Conservation (phyloP, 495 filamentous ascomycete genomes). For the Aspergillus avenaceus region DNA sequence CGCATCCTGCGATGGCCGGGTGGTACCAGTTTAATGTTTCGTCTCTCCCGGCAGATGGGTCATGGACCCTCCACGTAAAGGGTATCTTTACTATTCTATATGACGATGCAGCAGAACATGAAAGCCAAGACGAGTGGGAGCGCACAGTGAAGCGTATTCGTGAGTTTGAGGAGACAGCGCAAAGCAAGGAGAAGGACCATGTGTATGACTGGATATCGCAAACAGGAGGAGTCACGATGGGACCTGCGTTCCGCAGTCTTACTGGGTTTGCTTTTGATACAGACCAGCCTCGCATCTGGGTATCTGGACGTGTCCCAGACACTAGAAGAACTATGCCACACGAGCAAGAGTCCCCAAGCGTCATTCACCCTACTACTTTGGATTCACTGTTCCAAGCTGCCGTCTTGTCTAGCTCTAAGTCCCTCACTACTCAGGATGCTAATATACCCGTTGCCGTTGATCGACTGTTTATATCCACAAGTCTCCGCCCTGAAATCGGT, state of each 20-base stretch:
- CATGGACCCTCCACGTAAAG: slow-evolving; percentile 22
- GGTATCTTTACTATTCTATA: slow-evolving; percentile 15
- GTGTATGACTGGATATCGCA: slow-evolving; percentile 22
- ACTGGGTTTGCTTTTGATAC: slow-evolving; percentile 14
- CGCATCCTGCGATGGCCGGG: slow-evolving; percentile 15
- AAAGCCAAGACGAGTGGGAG: slow-evolving; percentile 8
- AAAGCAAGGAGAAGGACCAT: slow-evolving; percentile 7
- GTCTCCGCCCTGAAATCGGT: slow-evolving; percentile 11
- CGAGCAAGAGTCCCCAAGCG: slow-evolving; percentile 14
- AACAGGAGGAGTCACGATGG: slow-evolving; percentile 20
- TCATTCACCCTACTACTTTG: slow-evolving; percentile 33
- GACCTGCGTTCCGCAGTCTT: slow-evolving; percentile 22
- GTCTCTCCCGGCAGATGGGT: slow-evolving; percentile 16
- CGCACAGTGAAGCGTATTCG: slow-evolving; percentile 11
- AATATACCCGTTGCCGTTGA: slow-evolving; percentile 22
- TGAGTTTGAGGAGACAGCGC: slow-evolving; percentile 12
- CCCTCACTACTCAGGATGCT: slow-evolving; percentile 11
- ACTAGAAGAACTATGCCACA: slow-evolving; percentile 19
- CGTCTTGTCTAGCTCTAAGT: slow-evolving; percentile 17
- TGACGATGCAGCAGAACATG: slow-evolving; percentile 9
- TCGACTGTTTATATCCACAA: slow-evolving; percentile 16
- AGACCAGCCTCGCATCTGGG: slow-evolving; percentile 16
- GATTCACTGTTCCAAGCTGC: slow-evolving; percentile 30
- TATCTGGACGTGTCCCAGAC: slow-evolving; percentile 17
- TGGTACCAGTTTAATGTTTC: slow-evolving; percentile 27